Percentiles rank a stretch among this genome's conserved stretches.
Conservation (phyloP, 352 stramenopile species). For the Pythium dissimile region DNA sequence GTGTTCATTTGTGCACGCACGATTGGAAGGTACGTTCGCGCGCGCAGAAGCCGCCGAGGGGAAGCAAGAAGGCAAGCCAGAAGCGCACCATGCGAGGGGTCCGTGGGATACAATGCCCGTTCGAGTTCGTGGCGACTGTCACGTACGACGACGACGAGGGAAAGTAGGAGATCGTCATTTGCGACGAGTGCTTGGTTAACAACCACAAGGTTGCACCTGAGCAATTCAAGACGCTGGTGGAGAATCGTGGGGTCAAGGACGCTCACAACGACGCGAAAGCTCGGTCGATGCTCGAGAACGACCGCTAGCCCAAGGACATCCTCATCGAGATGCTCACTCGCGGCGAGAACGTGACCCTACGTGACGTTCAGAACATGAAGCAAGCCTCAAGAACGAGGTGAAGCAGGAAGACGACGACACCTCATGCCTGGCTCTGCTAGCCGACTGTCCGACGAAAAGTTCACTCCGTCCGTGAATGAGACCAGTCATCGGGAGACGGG, state of each 20-base stretch:
- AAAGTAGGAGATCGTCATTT: neutral
- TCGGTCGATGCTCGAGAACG: neutral
- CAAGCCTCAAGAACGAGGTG: neutral
- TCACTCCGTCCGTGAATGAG: neutral
- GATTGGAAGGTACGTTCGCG: neutral
- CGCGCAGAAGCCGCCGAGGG: neutral
- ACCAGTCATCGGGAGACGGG: neutral
- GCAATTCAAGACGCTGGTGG: neutral
- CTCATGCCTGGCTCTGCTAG: neutral
- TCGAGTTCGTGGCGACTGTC: neutral
- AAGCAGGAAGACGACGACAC: neutral
- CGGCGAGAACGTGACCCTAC: conserved; percentile 1
- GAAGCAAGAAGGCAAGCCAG: neutral
- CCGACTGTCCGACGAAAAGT: neutral
- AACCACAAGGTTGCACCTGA: neutral
- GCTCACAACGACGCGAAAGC: neutral
- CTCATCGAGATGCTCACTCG: conserved; percentile 1
- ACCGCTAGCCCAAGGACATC: neutral
- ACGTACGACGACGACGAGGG: neutral
- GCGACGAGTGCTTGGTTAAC: neutral
- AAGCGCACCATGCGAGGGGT: neutral
- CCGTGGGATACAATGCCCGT: neutral
- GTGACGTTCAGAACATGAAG: conserved; percentile 10
- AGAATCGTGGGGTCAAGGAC: neutral
- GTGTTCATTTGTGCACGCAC: neutral